Base-by-base conservation (phyloP, 2,329 filamentous ascomycete species). In the Diaporthe eres region DNA sequence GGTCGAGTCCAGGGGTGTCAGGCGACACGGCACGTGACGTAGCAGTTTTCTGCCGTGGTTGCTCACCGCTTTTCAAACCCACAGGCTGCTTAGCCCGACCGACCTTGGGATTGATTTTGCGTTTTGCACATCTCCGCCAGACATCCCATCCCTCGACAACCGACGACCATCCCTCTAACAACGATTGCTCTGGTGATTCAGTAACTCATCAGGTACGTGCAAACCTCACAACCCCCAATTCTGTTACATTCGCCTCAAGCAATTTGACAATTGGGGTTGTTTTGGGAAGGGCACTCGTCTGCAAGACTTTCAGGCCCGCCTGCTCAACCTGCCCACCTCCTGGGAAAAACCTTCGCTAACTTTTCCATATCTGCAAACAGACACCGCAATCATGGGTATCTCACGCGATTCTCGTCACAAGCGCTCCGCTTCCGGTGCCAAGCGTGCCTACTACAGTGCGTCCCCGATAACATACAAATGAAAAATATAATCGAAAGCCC, bases 341-440 rank as follows among this genome's bases (percentile, higher is more conserved):
- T 72, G 8, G 17, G 44, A 55, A 28, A 28, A 49, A 76, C 60
- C 28, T 67, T 61, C 55, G 77, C 80, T 81, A 79, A 84, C 78
- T 13, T 79, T 67, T 76, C 44, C 77, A 76, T 77, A 81, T 75
- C 77, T 74, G 22, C 44, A 81, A 83, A 80, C 87, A 93, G 90
- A 90, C 90, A 90, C 90, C 89, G 93, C 92, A 94, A 94, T 93
- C 90, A 96, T 96, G 94, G 94, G 97, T 99, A 98, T 99, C 91
- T 98, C 96, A 90, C 95, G 97, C 91, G 96, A 98, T 91, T 98
- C 95, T 88, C 95, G 97, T 91, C 97, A 99, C 94, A 99, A 99
- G 94, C 96, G 97, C 91, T 96, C 95, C 89, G 96, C 96, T 88
- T 94, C 97, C 88, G 97, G 97, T 92, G 97, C 97, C 86, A 99